Base-by-base conservation (phyloP, 2,329 filamentous ascomycete genomes). In the Colletotrichum echinochloae region DNA sequence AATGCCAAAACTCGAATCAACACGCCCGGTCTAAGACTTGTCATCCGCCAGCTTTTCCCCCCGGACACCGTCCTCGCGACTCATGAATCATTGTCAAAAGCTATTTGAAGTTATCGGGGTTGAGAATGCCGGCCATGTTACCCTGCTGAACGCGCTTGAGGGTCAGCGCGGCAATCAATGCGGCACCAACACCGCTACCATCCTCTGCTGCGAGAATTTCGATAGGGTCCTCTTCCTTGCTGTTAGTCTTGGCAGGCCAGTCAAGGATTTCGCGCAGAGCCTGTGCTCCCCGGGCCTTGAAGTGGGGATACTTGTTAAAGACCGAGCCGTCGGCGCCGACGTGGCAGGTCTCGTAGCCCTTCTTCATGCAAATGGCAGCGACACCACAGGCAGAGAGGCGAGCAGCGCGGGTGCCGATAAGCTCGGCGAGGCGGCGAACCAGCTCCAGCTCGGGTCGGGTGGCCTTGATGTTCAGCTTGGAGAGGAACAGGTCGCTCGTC, bases 261-360 rank as follows among this genome's bases (percentile, higher is more conserved):
- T 97, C 95, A 46, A 99, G 89, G 74, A 99, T 98, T 86, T 99
- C 96, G 65, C 94, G 91, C 63, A 99, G 88, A 35, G 96, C 96
- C 80, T 91, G 87, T 18, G 96, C 95, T 66, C 95, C 95, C 65
- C 96, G 92, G 68, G 91, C 89, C 87, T 98, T 98, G 89, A 99
- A 99, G 83, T 97, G 93, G 16, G 96, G 96, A 84, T 99, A 99
- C 82, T 98, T 98, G 88, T 97, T 98, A 86, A 99, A 99, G 65
- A 99, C 95, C 23, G 94, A 97, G 46, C 96, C 96, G 79, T 99
- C 96, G 61, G 96, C 96, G 76, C 96, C 96, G 51, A 99, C 96
- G 81, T 98, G 96, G 85, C 94, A 97, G 46, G 89, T 88, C 78
- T 92, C 84, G 82, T 95, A 95, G 75, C 89, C 88, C 89, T 98